These are phyloP conservation scores for Fusarium begoniae DNA, from an alignment of 2,329 filamentous ascomycete genomes.

Conservation along the genomic window DNA sequence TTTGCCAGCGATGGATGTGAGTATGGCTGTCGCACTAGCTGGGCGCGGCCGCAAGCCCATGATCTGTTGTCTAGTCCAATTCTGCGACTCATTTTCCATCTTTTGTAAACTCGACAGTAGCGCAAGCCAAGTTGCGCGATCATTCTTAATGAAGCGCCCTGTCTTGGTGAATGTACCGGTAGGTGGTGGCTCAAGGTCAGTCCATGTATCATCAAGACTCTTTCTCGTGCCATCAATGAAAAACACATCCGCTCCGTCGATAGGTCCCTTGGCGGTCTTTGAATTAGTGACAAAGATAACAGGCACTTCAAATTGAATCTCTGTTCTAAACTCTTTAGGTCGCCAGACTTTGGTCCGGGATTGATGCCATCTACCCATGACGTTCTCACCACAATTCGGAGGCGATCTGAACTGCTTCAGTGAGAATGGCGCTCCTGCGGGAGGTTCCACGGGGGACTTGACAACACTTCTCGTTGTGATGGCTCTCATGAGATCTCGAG, in stretches of 20 bases:
- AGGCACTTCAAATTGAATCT: constrained; percentile 4
- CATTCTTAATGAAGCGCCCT: constrained; percentile 5
- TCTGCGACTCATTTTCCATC: constrained; percentile 18
- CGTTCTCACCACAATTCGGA: constrained; percentile 12
- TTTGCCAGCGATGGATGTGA: constrained; percentile 4
- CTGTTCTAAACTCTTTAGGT: constrained; percentile 10
- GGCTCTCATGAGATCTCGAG: constrained; percentile 8
- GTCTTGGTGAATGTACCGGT: background rate
- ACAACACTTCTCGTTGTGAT: constrained; percentile 11
- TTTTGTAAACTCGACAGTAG: constrained; percentile 4
- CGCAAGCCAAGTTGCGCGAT: constrained; percentile 9
- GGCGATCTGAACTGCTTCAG: constrained; percentile 14
- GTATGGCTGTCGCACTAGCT: background rate
- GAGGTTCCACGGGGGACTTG: constrained; percentile 4
- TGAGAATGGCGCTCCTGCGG: background rate
- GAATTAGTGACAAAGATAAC: constrained; percentile 1
- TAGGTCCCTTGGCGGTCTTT: background rate
- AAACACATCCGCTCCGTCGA: background rate
- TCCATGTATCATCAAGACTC: constrained; percentile 12
- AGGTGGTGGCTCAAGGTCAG: background rate
- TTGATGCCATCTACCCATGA: constrained; percentile 10
- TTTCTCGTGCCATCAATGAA: constrained; percentile 5
- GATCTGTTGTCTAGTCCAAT: constrained; percentile 20
- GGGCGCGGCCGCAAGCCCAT: constrained; percentile 8
- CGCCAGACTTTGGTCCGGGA: constrained; percentile 9